phyloP scores from a whole-genome alignment of 768 basidiomycete species.

The Suillus placidus region DNA sequence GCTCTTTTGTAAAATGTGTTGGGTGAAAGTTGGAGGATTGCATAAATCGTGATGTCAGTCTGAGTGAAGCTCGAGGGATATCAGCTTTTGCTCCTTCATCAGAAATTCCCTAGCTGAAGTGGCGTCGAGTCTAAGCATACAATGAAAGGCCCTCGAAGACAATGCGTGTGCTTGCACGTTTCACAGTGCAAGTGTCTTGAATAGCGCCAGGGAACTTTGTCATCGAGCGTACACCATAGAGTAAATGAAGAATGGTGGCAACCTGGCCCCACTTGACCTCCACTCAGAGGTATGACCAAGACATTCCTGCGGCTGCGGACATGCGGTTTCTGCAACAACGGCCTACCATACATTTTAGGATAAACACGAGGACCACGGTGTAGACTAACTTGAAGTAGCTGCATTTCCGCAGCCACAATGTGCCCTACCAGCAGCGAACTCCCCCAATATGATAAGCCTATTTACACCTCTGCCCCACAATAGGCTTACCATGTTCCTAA shows the following conservation, averaged over 20 bases:
- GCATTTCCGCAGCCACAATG: not conserved
- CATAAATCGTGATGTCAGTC: not conserved
- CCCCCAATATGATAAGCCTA: slow-evolving; percentile 32
- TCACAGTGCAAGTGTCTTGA: not conserved
- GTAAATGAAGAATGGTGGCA: not conserved
- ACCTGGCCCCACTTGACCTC: not conserved
- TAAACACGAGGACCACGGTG: not conserved
- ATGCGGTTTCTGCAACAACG: not conserved
- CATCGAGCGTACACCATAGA: not conserved
- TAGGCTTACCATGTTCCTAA: slow-evolving; percentile 81
- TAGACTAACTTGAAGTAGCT: not conserved
- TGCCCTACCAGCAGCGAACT: not conserved
- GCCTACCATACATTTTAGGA: not conserved
- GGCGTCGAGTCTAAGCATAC: not conserved
- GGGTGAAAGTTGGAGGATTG: not conserved
- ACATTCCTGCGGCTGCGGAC: not conserved
- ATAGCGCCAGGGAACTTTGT: not conserved
- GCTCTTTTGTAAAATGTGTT: not conserved
- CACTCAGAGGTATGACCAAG: not conserved
- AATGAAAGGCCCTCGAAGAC: not conserved
- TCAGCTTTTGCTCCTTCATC: not conserved
- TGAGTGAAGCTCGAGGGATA: not conserved
- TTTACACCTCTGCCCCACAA: slow-evolving; percentile 87
- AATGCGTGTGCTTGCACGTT: not conserved
- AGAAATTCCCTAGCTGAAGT: not conserved